Evolutionary conservation across 495 filamentous ascomycete genomes (phyloP), one percentile per base, ranked within the genome.

Genomic region (Aspergillus homomorphus): DNA sequence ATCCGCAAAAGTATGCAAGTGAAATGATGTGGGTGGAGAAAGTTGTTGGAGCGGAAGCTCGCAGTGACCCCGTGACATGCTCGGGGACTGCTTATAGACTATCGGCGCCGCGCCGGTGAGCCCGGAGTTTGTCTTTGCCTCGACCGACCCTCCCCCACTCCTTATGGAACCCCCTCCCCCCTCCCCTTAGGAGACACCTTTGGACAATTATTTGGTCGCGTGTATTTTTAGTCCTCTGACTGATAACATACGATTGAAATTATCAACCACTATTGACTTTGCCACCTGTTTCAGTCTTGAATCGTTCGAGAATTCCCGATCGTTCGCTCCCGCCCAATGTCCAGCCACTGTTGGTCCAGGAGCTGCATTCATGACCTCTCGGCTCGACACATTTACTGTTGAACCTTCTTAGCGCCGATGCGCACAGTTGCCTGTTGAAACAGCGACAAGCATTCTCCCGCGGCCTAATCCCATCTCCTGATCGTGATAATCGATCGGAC

Each of bases 291-390:
- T 38, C 33, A 38, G 10, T 38, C 20, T 45, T 38, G 21, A 18
- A 14, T 41, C 20, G 1, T 16, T 21, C 26, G 3, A 26, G 24
- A 6, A 1, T 21, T 19, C 2, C 19, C 23, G 51, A 20, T 12
- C 8, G 18, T 18, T 53, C 28, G 54, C 20, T 41, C 53, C 46
- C 58, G 49, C 52, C 57, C 53, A 59, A 67, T 67, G 62, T 57
- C 50, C 62, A 42, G 56, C 56, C 45, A 45, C 45, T 16, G 52
- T 56, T 62, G 56, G 51, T 57, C 30, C 59, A 45, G 50, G 52
- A 59, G 43, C 57, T 59, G 51, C 58, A 43, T 57, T 62, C 53
- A 68, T 65, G 66, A 65, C 51, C 54, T 63, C 26, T 58, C 53
- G 41, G 49, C 48, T 30, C 59, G 53, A 23, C 53, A 45, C 21